Conservation (phyloP, 73 alveolate genomes). For the Paraurostyla sp. region DNA sequence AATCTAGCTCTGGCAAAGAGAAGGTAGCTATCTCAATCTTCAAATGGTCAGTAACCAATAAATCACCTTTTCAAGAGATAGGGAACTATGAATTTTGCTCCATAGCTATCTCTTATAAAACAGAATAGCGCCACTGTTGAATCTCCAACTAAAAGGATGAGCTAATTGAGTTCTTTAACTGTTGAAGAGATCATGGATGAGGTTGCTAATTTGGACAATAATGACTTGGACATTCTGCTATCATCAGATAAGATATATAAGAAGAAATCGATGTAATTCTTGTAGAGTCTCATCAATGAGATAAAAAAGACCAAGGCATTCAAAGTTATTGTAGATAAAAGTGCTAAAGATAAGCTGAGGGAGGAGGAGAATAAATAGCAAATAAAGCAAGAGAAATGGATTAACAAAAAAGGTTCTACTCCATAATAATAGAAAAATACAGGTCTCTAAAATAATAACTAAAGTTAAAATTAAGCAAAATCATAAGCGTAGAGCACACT, state of each 20-base stretch:
- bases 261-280: constrained; percentile 12
- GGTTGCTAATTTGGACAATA: not conserved
- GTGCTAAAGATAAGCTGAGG: constrained; percentile 28
- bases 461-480: too few species aligned
- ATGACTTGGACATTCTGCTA: constrained; percentile 5
- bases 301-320: constrained; percentile 29
- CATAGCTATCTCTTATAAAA: too few species aligned
- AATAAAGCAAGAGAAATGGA: constrained; percentile 36
- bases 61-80: too few species aligned
- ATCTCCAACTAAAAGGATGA: too few species aligned
- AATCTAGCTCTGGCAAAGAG: too few species aligned
- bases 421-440: too few species aligned
- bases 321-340: constrained; percentile 20
- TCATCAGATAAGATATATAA: constrained; percentile 12
- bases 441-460: too few species aligned
- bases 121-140: too few species aligned
- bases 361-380: constrained; percentile 43
- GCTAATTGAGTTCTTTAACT: not conserved
- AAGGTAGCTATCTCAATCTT: too few species aligned
- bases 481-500: too few species aligned
- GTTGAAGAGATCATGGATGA: constrained; percentile 30
- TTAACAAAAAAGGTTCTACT: constrained; percentile 1
- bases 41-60: too few species aligned
- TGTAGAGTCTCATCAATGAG: not conserved
- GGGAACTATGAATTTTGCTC: too few species aligned